Base-by-base conservation (phyloP, 805 yeast genomes). In the Barnettozyma populi region DNA sequence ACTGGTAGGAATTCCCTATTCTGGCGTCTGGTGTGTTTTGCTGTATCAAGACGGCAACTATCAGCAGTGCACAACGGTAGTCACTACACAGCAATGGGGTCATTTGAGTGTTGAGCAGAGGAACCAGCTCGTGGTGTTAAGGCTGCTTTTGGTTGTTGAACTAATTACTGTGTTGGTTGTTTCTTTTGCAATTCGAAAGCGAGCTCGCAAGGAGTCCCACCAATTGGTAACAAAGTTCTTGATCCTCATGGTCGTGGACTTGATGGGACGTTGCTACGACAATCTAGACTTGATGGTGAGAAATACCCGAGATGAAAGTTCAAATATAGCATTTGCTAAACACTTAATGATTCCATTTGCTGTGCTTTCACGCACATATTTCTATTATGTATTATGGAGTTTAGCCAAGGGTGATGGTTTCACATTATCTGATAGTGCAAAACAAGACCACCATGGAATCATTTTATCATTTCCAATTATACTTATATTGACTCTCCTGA, bases 11-110 rank as follows among this genome's bases (percentile, higher is more conserved):
- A 24, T 48, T 4, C 48, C 51, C 4, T 41, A 45, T 32, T n/a
- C 24, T 20, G 51, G 51, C 9, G 45, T 42, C 5, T 48, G 51
- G 51, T 48, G 51, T 23, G 10, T 31, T 6, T 32, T 48, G 36
- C n/a, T 41, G 27, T 48, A 48, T 35, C 51, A 48, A 25, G 51
- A 48, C 41, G 51, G 48, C 7, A 18, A 24, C 23, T 45, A 45
- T 20, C 24, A 44, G 19, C 36, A 43, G 20, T 11, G 29, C 2
- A 41, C 29, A 8, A 6, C 24, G 2, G 24, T 48, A 7, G 20
- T 21, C 9, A 5, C 34, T 5, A n/a, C 24, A 4, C 51, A 48
- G n/a, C 25, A 36, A 10, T 48, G 46, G 43, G 51, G 51, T n/a
- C 19, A 45, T 27, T 18, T 41, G 20, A 36, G 37, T 19, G 32